Base-by-base conservation (phyloP, 2,329 filamentous ascomycete species). In the Sclerotinia trifoliorum region DNA sequence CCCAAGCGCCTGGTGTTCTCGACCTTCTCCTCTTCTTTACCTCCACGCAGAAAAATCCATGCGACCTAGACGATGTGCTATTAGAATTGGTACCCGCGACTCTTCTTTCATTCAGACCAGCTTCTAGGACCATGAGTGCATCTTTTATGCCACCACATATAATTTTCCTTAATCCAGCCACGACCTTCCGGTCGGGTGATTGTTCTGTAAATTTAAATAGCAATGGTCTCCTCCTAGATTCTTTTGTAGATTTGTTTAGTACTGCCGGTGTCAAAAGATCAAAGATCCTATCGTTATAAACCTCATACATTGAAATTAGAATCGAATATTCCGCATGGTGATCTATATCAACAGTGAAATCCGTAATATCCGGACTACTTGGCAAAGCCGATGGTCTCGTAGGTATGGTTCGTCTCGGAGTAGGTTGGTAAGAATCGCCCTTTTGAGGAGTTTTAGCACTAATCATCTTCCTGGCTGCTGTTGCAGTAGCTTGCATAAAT, bases 221-320 rank as follows among this genome's bases (percentile, higher is more conserved):
- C 2, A 99, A 81, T 0, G 92, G 89, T 39, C 94, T 87, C n/a
- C 95, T 88, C 63, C 89, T 85, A 71, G 84, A 83, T 69, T 92
- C 89, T 74, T 92, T 93, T 2, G 87, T 89, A 6, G 84, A 83
- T 48, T 84, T 85, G 0, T 83, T 83, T 70, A 85, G 85, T 29
- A 83, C 80, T 3, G 86, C 84, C 0, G 87, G 86, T 0, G 90
- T 91, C 1, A 99, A 83, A 0, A 99, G 87, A 75, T 99, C 95
- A 78, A 96, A 98, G 73, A 99, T 98, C 48, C 94, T 89, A 80
- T 99, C 94, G 77, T 99, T 99, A 82, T 99, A 97, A 1, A 99
- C 94, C 79, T 99, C 95, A 79, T 98, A 98, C 94, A 99, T 99
- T 66, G 93, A 97, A 29, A 99, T 85, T 15, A 99, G 82, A 66